Evolutionary conservation across 2,329 filamentous ascomycete genomes (phyloP).

Genomic region (Ascochyta viciae-villosae): DNA sequence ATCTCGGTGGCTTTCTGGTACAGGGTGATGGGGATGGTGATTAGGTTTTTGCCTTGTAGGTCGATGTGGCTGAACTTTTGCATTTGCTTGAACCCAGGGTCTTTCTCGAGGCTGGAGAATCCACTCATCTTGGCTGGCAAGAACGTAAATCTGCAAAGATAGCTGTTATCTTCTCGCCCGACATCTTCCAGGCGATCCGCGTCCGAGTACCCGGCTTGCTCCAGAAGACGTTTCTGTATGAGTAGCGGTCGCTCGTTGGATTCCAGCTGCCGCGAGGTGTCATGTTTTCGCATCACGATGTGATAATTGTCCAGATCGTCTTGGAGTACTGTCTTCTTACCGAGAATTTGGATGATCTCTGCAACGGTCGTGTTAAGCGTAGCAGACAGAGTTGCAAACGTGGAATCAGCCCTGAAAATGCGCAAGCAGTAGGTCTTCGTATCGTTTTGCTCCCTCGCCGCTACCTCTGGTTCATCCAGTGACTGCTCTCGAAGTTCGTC

Average conservation of each 20-base stretch:
- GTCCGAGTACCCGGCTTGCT: constrained; percentile 90
- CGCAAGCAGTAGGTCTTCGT: constrained; percentile 86
- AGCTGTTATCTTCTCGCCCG: constrained; percentile 95
- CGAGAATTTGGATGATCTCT: constrained; percentile 87
- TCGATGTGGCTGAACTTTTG: constrained; percentile 96
- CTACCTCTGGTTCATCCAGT: constrained; percentile 71
- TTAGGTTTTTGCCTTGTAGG: constrained; percentile 84
- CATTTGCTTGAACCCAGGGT: constrained; percentile 80
- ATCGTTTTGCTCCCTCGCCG: constrained; percentile 76
- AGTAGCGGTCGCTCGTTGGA: constrained; percentile 81
- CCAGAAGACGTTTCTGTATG: constrained; percentile 88
- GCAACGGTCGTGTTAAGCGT: constrained; percentile 81
- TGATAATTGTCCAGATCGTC: constrained; percentile 94
- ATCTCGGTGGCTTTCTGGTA: constrained; percentile 93
- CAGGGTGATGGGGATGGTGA: constrained; percentile 92
- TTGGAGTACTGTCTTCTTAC: constrained; percentile 91
- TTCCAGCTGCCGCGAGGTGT: constrained; percentile 81
- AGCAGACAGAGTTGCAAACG: constrained; percentile 90
- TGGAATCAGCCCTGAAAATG: constrained; percentile 91
- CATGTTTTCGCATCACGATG: constrained; percentile 93
- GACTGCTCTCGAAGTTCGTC: constrained; percentile 68
- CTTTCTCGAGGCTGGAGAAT: constrained; percentile 72
- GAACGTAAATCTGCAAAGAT: constrained; percentile 95
- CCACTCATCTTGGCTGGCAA: constrained; percentile 87
- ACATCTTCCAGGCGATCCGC: constrained; percentile 90